These are phyloP conservation scores for Cutaneotrichosporon spelunceum DNA, from an alignment of 1,284 basidiomycete species.

Conservation along the genomic window DNA sequence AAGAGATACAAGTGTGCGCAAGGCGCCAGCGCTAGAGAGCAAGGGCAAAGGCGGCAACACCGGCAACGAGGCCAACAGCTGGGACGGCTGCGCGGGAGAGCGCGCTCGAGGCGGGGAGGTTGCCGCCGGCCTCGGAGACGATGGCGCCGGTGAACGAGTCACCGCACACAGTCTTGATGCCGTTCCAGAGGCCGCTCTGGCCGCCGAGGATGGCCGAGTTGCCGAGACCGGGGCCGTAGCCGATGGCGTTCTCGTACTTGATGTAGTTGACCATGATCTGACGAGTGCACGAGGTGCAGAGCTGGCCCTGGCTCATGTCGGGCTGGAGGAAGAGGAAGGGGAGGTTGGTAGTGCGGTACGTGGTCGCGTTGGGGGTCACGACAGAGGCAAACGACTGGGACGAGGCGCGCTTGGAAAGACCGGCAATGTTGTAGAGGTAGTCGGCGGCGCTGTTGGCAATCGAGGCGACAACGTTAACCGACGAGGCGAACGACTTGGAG, in stretches of 20 bases:
- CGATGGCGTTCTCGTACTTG: conserved; percentile 64
- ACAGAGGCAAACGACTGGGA: conserved; percentile 24
- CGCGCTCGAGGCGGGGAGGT: conserved; percentile 24
- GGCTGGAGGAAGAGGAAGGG: conserved; percentile 73
- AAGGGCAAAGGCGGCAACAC: conserved; percentile 29
- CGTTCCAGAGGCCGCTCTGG: conserved; percentile 65
- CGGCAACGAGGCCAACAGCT: conserved; percentile 31
- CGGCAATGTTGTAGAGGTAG: conserved; percentile 41
- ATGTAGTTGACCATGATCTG: conserved; percentile 71
- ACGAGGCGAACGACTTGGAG: not conserved
- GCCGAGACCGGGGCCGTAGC: conserved; percentile 69
- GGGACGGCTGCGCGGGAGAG: conserved; percentile 27
- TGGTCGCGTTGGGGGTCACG: conserved; percentile 63
- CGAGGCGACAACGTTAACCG: not conserved
- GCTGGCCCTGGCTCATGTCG: conserved; percentile 54
- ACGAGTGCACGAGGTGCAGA: conserved; percentile 79
- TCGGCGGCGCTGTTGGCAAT: conserved; percentile 34
- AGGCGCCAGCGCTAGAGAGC: conserved; percentile 15
- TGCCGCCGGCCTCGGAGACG: conserved; percentile 41
- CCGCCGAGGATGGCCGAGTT: conserved; percentile 64
- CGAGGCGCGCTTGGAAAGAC: conserved; percentile 30
- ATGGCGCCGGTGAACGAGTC: conserved; percentile 46
- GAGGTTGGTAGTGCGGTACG: conserved; percentile 64
- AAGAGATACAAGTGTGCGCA: conserved; percentile 6
- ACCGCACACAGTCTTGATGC: conserved; percentile 57